Base-by-base conservation (phyloP, 352 stramenopile genomes). In the Halophytophthora polymorphica region DNA sequence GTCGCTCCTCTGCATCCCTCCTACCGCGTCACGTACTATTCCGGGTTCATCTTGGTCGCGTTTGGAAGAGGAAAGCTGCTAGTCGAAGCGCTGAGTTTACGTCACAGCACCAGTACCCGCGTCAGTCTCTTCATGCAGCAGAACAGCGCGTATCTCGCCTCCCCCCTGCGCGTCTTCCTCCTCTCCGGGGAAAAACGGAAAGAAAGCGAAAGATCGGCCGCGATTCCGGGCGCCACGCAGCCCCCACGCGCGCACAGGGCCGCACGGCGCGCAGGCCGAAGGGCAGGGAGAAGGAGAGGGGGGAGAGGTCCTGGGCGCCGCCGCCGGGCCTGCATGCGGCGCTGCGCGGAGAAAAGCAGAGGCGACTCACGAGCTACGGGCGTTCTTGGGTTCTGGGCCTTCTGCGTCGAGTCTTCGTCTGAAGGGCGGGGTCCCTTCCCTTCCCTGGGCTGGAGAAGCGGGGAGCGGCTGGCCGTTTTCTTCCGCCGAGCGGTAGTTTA, bases 11-110 rank as follows among this genome's bases (percentile, higher is more conserved):
- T 28, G 38, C 31, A 12, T 36, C 13, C 14, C 29, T 10, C 13
- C 18, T 48, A 56, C 48, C 37, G 25, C 47, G 35, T 14, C 34
- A 93, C 87, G 53, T 87, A 96, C 87, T 96, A 96, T 95, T 96
- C 88, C 45, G 88, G 83, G 78, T 96, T 96, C 88, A 96, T 96
- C 33, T 58, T 84, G 53, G 21, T 35, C 52, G 40, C 41, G 51
- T 57, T 23, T 53, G 36, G 23, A 37, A 34, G 15, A 38, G 50
- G n/a, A 56, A 60, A 59, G 64, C 28, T 44, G 33, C 37, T 28
- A 41, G 45, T 56, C 44, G 59, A 67, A 45, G 53, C 39, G 52
- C 59, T 67, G 38, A 63, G 60, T 60, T 55, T 73, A 36, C 22
- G 25, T 39, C 48, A 61, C 8, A 3, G 37, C 17, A 45, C 4